Base-by-base conservation (phyloP, 2,329 filamentous ascomycete species). In the Fusarium neocosmosporiellum region DNA sequence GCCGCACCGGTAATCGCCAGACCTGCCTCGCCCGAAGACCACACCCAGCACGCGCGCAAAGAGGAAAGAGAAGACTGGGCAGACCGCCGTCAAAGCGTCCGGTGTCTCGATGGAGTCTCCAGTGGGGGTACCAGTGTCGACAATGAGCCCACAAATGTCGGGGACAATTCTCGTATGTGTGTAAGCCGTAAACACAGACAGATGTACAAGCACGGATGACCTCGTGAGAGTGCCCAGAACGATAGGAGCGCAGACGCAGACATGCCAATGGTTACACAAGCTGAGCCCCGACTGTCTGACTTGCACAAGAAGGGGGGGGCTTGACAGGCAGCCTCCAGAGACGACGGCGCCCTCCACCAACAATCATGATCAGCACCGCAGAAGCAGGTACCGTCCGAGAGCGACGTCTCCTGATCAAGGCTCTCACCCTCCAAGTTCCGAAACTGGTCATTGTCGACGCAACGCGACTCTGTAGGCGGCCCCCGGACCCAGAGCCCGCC, bases 351-450 rank as follows among this genome's bases (percentile, higher is more conserved):
- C 70, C 60, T 73, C 66, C 70, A 73, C 61, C 48, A 54, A 29
- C 59, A 33, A 64, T 54, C 37, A 29, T 50, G 54, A 70, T 70
- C 31, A 72, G 57, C 70, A 62, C 63, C 58, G 53, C 63, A 67
- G 53, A 77, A 77, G 74, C 74, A 76, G 74, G 74, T 76, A 76
- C 74, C 65, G 60, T 72, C 59, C 63, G 59, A 71, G 66, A 73
- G 68, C 73, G 67, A 65, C 66, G 74, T 76, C 74, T 65, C 50
- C 72, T 76, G 74, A 76, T 73, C 62, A 59, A 24, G 22, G 46
- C 34, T 61, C 48, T 36, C 33, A 39, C 48, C 55, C 64, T 59
- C 65, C 50, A 55, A 24, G 55, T 29, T 55, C 70, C 67, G 31
- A 63, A 57, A 69, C 48, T 59, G 58, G 62, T 14, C 65, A 71